Base-by-base conservation (phyloP, 805 yeast genomes). In the Kodamaea leandrae region DNA sequence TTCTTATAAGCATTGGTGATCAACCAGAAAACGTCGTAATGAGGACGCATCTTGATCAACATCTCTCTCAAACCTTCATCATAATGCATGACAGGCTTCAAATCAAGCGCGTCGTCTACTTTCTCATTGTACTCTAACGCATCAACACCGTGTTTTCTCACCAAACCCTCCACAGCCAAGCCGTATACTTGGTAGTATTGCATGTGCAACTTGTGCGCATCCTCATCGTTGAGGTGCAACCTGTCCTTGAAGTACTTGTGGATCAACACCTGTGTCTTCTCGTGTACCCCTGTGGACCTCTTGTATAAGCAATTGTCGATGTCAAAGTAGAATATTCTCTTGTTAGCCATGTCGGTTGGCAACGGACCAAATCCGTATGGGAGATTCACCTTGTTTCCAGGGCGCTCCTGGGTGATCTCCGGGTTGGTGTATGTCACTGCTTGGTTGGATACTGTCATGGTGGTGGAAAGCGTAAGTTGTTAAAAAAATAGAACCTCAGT, bases 1-100 rank as follows among this genome's bases (percentile, higher is more conserved):
- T 80, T 88, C 57, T 83, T 82, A 66, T 91, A 91, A 1, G 99
- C 98, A 60, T 91, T 91, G 4, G 99, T 91, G 55, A 88, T 85
- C 32, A 93, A 73, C 99, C 99, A 91, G 48, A 91, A 66, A 43
- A 83, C 79, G 47, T 79, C 76, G n/a, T 63, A 56, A 9, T 60
- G 42, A 24, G 58, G 51, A 44, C 61, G 71, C 50, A 85, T 49
- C 7, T 63, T 52, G 3, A 74, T 41, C 32, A 85, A 62, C 73
- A 79, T 63, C 18, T 72, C 61, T 45, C 90, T 68, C 41, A 83
- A 64, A 28, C 64, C 58, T 4, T 60, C 61, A 50, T 83, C 79
- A 33, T 90, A 95, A 37, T 68, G 61, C 42, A 91, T 70, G n/a
- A 89, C 82, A 38, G 76, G 68, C 45, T 87, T 90, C 54, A 91